A percentile compares a stretch with the other conserved stretches of the same genome.
phyloP scores from a whole-genome alignment of 2,329 filamentous ascomycete species.

The Penicillium sp. region DNA sequence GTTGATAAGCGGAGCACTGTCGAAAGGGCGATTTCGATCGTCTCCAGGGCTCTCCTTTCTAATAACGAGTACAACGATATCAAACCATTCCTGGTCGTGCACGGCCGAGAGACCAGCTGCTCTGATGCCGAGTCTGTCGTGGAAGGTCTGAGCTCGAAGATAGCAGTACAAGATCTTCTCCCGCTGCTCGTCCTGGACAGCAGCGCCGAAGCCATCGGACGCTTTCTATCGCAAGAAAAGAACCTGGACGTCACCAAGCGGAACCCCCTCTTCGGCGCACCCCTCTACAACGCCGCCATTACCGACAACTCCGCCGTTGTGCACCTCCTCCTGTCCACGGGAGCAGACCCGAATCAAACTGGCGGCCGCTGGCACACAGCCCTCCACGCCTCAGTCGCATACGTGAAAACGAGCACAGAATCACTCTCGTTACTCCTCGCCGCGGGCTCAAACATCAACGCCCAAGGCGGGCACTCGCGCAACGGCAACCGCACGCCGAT shows the following conservation, averaged over 20 bases:
- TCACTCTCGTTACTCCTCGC: background rate
- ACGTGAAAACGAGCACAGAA: background rate
- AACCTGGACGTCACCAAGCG: background rate
- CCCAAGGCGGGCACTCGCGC: background rate
- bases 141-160: background rate
- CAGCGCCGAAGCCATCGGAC: background rate
- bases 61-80: too few relatives aligned
- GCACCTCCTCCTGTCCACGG: background rate
- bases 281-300: background rate
- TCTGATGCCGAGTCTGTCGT: too few relatives aligned
- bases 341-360: background rate
- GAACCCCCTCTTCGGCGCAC: background rate
- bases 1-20: too few relatives aligned
- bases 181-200: background rate
- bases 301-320: background rate
- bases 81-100: too few relatives aligned
- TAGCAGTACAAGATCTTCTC: background rate
- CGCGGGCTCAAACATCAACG: background rate
- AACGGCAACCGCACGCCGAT: background rate
- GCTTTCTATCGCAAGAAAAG: background rate
- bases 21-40: too few relatives aligned
- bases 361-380: background rate
- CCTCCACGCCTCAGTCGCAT: background rate
- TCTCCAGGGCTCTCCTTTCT: too few relatives aligned
- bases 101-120: too few relatives aligned